Conservation (phyloP, 768 basidiomycete genomes). For the Mycena galopus region DNA sequence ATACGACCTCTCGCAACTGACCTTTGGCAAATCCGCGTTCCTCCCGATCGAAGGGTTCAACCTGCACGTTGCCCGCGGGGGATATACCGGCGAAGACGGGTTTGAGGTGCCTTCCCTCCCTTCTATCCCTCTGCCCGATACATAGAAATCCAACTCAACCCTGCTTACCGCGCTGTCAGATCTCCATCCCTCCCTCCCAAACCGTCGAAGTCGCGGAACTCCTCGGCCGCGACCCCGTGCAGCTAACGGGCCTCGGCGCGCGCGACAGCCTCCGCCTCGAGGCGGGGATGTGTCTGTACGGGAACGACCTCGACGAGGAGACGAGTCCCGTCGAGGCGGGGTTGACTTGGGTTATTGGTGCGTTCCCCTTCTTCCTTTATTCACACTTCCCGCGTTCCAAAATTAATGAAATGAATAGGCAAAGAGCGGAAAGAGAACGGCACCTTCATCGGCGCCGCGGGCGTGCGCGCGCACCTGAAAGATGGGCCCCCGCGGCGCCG, state of each 20-base stretch:
- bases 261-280: constrained; percentile 95
- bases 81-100: constrained; percentile 99
- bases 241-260: constrained; percentile 91
- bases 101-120: constrained; percentile 75
- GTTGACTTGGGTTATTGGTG: constrained; percentile 93
- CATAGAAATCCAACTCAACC: too few relatives aligned
- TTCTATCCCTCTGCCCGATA: not conserved
- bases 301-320: constrained; percentile 90
- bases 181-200: constrained; percentile 87
- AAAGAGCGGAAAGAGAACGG: constrained; percentile 83
- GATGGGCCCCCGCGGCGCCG: constrained; percentile 82
- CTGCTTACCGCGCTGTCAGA: constrained; percentile 58
- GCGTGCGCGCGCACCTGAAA: constrained; percentile 81
- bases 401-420: constrained; percentile 56
- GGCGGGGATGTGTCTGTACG: constrained; percentile 97
- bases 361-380: constrained; percentile 39
- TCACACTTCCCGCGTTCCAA: not conserved
- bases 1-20: constrained; percentile 78
- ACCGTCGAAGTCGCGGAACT: constrained; percentile 81
- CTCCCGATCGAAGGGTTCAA: constrained; percentile 83
- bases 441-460: constrained; percentile 84
- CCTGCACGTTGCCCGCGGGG: constrained; percentile 92
- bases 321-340: constrained; percentile 93
- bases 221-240: constrained; percentile 68
- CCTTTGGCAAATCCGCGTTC: constrained; percentile 89